Evolutionary conservation across 1,284 basidiomycete genomes (phyloP).

Genomic region (Cryptococcus maquisensis): DNA sequence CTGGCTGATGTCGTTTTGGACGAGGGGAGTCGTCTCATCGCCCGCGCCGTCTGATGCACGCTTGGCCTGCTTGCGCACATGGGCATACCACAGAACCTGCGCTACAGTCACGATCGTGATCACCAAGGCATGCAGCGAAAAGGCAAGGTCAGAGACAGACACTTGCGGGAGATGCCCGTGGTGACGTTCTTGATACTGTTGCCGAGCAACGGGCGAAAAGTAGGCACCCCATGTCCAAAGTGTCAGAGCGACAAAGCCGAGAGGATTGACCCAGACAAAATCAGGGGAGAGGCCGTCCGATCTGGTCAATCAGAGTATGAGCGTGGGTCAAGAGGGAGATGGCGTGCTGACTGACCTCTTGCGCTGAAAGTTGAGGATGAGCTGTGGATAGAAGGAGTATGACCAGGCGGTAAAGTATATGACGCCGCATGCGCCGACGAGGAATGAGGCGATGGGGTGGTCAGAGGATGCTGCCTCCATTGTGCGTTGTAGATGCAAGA

Average conservation of each 20-base stretch:
- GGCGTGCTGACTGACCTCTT: constrained; percentile 35
- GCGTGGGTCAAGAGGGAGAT: neutral
- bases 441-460: constrained; percentile 13
- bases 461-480: neutral
- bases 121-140: constrained; percentile 45
- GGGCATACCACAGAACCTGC: constrained; percentile 34
- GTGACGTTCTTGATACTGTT: constrained; percentile 47
- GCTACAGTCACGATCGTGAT: constrained; percentile 29
- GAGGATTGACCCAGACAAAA: constrained; percentile 50
- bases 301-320: constrained; percentile 11
- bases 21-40: neutral
- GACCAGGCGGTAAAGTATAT: constrained; percentile 49
- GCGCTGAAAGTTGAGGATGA: constrained; percentile 48
- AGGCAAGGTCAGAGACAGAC: constrained; percentile 48
- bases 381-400: constrained; percentile 50
- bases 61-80: neutral
- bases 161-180: constrained; percentile 49
- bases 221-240: constrained; percentile 46
- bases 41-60: neutral
- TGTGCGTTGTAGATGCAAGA: neutral
- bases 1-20: neutral
- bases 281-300: constrained; percentile 49
- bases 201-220: constrained; percentile 38
- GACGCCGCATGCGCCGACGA: constrained; percentile 31
- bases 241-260: constrained; percentile 49